Percentiles rank a stretch among this genome's conserved stretches.
Evolutionary conservation across 495 filamentous ascomycete species (phyloP).

Genomic region (Hypoxylon crocopeplum): DNA sequence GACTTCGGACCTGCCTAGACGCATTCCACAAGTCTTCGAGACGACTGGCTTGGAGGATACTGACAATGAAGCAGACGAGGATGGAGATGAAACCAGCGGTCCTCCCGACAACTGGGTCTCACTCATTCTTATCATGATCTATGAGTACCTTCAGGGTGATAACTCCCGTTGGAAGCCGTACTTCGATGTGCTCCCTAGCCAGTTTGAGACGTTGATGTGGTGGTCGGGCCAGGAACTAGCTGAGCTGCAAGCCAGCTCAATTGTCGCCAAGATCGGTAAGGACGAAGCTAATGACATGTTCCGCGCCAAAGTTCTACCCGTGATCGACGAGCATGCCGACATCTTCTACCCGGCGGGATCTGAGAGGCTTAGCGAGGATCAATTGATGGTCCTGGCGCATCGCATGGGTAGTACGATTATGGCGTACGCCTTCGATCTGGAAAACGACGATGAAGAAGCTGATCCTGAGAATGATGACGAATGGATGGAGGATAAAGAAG

Average conservation of each 20-base stretch:
- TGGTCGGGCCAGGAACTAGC: conserved; percentile 76
- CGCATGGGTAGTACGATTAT: conserved; percentile 87
- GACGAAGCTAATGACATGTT: conserved; percentile 74
- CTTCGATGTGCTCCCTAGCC: conserved; percentile 76
- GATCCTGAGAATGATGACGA: conserved; percentile 66
- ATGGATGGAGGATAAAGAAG: conserved; percentile 73
- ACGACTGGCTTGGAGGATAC: conserved; percentile 37
- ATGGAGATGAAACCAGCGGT: conserved; percentile 29
- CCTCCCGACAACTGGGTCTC: conserved; percentile 53
- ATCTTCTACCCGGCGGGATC: conserved; percentile 59
- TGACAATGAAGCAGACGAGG: conserved; percentile 42
- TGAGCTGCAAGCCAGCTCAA: conserved; percentile 77
- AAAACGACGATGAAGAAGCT: conserved; percentile 55
- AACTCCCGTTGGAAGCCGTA: conserved; percentile 80
- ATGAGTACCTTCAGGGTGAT: conserved; percentile 69
- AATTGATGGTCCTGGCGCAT: conserved; percentile 70
- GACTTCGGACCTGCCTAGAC: conserved; percentile 47
- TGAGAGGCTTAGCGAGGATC: conserved; percentile 49
- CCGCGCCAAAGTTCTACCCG: conserved; percentile 64
- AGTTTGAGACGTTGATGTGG: conserved; percentile 90
- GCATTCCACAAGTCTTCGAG: conserved; percentile 49
- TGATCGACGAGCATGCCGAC: conserved; percentile 51
- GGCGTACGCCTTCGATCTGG: conserved; percentile 93
- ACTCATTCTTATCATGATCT: conserved; percentile 81
- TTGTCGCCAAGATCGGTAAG: conserved; percentile 80